phyloP scores from a whole-genome alignment of 805 yeast genomes.

The Candida mattraensis region DNA sequence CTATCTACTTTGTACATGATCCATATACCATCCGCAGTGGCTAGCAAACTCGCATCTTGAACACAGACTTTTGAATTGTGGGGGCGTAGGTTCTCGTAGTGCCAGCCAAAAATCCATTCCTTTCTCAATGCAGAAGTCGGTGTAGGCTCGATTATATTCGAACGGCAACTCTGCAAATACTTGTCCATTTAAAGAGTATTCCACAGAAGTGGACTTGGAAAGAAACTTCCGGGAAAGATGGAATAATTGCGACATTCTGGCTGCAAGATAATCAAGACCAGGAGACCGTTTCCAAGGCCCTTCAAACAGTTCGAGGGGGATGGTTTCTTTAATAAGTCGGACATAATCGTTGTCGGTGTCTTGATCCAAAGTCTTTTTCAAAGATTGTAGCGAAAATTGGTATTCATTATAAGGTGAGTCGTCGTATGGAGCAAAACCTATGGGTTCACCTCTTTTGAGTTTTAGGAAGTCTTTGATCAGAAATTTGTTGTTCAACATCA shows the following conservation, averaged over 20 bases:
- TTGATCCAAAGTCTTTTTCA: background rate
- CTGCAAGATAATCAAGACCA: constrained; percentile 56
- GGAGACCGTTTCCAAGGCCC: constrained; percentile 52
- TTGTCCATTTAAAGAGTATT: constrained; percentile 49
- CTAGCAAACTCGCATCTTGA: constrained; percentile 51
- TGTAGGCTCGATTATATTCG: constrained; percentile 34
- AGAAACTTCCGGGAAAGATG: constrained; percentile 36
- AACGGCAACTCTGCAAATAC: constrained; percentile 44
- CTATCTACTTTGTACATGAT: constrained; percentile 8
- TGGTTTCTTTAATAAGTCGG: constrained; percentile 4
- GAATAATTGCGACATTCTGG: constrained; percentile 51
- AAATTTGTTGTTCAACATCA: constrained; percentile 39
- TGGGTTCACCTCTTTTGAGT: constrained; percentile 44
- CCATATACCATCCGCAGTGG: constrained; percentile 41
- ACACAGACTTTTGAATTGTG: constrained; percentile 45
- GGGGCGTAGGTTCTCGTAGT: constrained; percentile 45
- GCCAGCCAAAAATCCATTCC: constrained; percentile 62
- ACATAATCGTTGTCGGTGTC: constrained; percentile 7
- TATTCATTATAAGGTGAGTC: constrained; percentile 11
- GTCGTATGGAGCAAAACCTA: constrained; percentile 46
- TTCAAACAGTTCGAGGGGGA: constrained; percentile 16
- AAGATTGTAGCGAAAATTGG: constrained; percentile 16
- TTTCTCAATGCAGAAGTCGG: constrained; percentile 32
- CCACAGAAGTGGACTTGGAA: constrained; percentile 42
- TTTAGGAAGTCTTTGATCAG: constrained; percentile 43